Base-by-base conservation (phyloP, 2,329 filamentous ascomycete genomes). In the Paecilomyces sp. region DNA sequence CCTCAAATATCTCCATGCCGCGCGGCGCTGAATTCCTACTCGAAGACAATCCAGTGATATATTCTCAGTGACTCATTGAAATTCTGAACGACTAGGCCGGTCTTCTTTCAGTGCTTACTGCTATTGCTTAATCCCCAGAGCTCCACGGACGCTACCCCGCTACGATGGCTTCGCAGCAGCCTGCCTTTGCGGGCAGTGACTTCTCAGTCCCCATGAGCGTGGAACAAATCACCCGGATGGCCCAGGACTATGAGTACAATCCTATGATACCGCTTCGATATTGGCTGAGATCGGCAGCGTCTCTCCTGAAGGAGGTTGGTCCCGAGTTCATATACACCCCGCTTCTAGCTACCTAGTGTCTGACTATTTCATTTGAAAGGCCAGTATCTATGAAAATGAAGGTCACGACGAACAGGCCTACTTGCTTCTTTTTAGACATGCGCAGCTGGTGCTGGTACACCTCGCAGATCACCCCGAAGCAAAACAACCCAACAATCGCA, bases 351-450 rank as follows among this genome's bases (percentile, higher is more conserved):
- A 31, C 18, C 25, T 33, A 58, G 22, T 25, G n/a, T 31, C n/a
- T 55, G 24, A 61, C 25, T 15, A 55, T 33, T 28, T 15, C 28
- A 34, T 30, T 12, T 25, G 54, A 12, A 69, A 97, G 90, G 92
- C 91, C 22, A 82, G 85, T 57, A 91, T 93, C 67, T 96, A 96
- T 71, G 83, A 94, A 68, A 83, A 84, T 51, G 93, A 97, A 74
- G 88, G 88, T 68, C 92, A 97, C 75, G 86, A 91, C 64, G 86
- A 92, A 67, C 89, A 94, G 70, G 90, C 93, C 3, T 99, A 96
- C 74, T 83, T 97, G 58, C 86, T 97, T 61, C 84, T 96, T n/a
- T 91, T 94, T 72, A 87, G 94, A 66, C 92, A 96, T 76, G 91
- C 91, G 9, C 83, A 88, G 57, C 85, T 99, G n/a, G 85, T 96